phyloP scores from a whole-genome alignment of 176 grass and related monocot genomes.

The Oryza rufipogon region DNA sequence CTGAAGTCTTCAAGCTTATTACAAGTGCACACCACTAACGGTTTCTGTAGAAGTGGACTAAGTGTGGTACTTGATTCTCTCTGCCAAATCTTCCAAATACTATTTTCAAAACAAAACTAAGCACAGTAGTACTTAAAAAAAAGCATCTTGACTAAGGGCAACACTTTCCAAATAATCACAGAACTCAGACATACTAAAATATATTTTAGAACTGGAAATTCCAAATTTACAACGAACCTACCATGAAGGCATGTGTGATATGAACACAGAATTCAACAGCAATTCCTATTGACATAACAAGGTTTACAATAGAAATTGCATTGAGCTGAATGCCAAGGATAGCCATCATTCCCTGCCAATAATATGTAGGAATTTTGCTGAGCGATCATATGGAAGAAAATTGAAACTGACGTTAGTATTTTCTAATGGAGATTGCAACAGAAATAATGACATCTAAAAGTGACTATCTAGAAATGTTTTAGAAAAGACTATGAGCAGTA shows the following conservation, averaged over 20 bases:
- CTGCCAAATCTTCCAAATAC: slow-evolving; percentile 29
- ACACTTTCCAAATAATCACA: slow-evolving; percentile 2
- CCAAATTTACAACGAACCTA: slow-evolving; percentile 49
- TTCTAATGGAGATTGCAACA: too few species aligned
- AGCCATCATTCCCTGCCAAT: slow-evolving; percentile 91
- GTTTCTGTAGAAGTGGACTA: slow-evolving; percentile 7
- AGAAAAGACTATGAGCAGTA: slow-evolving; percentile 36
- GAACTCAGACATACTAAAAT: slow-evolving; percentile 12
- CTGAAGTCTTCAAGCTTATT: slow-evolving; percentile 11
- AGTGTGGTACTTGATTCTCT: slow-evolving; percentile 1
- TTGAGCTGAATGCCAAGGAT: slow-evolving; percentile 93
- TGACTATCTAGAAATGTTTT: slow-evolving; percentile 3
- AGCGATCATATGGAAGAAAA: background rate
- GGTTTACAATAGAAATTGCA: slow-evolving; percentile 96
- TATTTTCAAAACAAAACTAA: background rate
- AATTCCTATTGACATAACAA: slow-evolving; percentile 99
- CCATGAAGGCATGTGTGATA: slow-evolving; percentile 94
- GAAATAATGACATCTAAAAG: background rate
- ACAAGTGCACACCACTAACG: background rate
- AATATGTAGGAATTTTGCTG: background rate
- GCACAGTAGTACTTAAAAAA: slow-evolving; percentile 13
- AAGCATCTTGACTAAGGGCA: background rate
- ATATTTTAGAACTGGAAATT: slow-evolving; percentile 30
- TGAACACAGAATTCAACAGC: slow-evolving; percentile 99
- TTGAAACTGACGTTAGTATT: background rate